Evolutionary conservation across 331 rosid species (phyloP).

Genomic region (Pyracantha coccinea): DNA sequence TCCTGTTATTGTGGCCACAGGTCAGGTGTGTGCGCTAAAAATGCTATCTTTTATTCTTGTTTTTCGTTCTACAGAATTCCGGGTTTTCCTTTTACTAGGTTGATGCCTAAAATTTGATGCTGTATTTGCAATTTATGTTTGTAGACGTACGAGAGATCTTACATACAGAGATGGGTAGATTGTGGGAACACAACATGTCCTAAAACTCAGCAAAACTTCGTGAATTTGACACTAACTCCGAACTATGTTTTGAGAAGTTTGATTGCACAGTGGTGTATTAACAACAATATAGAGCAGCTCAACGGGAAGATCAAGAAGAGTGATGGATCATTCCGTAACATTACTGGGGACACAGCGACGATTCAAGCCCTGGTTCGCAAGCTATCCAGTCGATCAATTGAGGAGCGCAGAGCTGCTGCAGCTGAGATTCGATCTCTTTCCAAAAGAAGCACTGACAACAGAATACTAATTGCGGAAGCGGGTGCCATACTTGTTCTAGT

Average conservation of each 20-base stretch:
- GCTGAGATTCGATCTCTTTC: constrained; percentile 83
- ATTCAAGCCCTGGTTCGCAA: constrained; percentile 61
- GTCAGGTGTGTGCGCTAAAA: constrained; percentile 55
- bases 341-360: constrained; percentile 74
- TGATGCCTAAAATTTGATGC: not conserved
- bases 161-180: constrained; percentile 96
- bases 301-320: constrained; percentile 76
- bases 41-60: not conserved
- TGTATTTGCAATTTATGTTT: not conserved
- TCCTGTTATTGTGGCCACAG: constrained; percentile 97
- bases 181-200: constrained; percentile 88
- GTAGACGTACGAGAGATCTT: constrained; percentile 95
- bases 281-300: constrained; percentile 78
- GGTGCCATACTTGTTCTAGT: constrained; percentile 86
- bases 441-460: constrained; percentile 89
- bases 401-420: constrained; percentile 65
- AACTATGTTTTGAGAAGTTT: constrained; percentile 91
- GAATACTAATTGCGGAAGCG: constrained; percentile 88
- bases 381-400: constrained; percentile 64
- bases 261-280: constrained; percentile 76
- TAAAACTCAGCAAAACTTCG: constrained; percentile 94
- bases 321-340: constrained; percentile 85
- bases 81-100: not conserved
- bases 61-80: not conserved
- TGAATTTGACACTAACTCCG: constrained; percentile 75